Base-by-base conservation (phyloP, 163 green algal genomes). In the Smithsoniella earleae region DNA sequence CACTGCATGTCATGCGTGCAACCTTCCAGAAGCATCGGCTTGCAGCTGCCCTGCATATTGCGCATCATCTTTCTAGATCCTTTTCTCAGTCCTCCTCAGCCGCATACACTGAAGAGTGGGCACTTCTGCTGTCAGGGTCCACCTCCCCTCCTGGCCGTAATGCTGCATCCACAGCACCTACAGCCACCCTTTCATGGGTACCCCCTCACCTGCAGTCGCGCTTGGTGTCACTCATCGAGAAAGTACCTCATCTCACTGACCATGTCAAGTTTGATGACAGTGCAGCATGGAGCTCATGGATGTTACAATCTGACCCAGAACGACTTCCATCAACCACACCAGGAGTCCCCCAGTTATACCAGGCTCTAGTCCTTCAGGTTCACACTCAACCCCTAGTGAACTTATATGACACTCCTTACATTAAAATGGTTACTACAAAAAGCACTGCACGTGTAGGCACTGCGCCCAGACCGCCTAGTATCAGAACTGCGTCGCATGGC, bases 21-120 rank as follows among this genome's bases (percentile, higher is more conserved):
- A 81, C 92, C 5, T 91, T 92, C 81, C 91, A 90, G 62, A 63
- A 58, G 16, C 85, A 95, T 78, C 80, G 84, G 8, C 83, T 95
- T 34, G 86, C 83, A 0, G 84, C 92, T 31, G 85, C 73, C 18
- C 85, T 95, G 84, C 87, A 92, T 80, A 75, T 95, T 49, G 81
- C 82, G 27, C 78, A 82, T 46, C 49, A 79, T 76, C 36, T 93
- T 44, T 27, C 6, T 13, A 6, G 49, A 25, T 27, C 33, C 25
- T 27, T 25, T 0, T 27, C 25, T 18, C 16, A 25, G 1, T 1
- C 36, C 77, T 65, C 79, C 75, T 0, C 72, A 77, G 38, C 74
- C 80, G 49, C 82, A 85, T 65, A 73, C 13, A 3, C 65, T 16
- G 75, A 81, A 40, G 80, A 90, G 46, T 90, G 85, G 85, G 49